These are phyloP conservation scores for Botrytis pseudocinerea DNA, from an alignment of 2,329 filamentous ascomycete species.

Conservation along the genomic window DNA sequence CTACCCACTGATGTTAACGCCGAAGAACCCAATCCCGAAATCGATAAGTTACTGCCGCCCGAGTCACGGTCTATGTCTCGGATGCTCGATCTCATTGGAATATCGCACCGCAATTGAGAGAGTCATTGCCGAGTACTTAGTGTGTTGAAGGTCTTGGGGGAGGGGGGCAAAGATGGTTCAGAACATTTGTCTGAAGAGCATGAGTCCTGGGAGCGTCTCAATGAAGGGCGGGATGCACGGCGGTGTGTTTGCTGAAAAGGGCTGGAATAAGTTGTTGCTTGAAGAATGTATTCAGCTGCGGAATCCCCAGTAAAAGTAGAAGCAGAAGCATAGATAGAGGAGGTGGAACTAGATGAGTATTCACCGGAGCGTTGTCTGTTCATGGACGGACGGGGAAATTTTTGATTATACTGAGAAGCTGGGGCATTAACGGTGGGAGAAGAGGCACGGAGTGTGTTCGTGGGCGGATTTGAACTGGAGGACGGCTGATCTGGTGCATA, in stretches of 20 bases:
- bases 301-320: not conserved
- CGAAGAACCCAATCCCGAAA: no score
- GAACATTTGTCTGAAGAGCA: not conserved
- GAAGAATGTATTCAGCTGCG: not conserved
- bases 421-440: no score
- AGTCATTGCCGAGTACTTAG: no score
- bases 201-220: not conserved
- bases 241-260: no score
- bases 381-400: not conserved
- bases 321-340: not conserved
- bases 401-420: not conserved
- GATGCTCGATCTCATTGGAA: no score
- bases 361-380: not conserved
- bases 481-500: not conserved
- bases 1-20: no score
- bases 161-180: not conserved
- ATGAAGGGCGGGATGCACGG: rapidly evolving
- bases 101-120: not conserved
- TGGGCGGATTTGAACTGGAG: no score
- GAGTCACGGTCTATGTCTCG: not conserved
- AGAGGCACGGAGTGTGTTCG: not conserved
- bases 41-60: not conserved
- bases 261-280: no score
- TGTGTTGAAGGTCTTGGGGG: rapidly evolving
- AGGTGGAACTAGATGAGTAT: not conserved